Evolutionary conservation across 306 rosid species (phyloP).

Genomic region (Castanospermum australe): DNA sequence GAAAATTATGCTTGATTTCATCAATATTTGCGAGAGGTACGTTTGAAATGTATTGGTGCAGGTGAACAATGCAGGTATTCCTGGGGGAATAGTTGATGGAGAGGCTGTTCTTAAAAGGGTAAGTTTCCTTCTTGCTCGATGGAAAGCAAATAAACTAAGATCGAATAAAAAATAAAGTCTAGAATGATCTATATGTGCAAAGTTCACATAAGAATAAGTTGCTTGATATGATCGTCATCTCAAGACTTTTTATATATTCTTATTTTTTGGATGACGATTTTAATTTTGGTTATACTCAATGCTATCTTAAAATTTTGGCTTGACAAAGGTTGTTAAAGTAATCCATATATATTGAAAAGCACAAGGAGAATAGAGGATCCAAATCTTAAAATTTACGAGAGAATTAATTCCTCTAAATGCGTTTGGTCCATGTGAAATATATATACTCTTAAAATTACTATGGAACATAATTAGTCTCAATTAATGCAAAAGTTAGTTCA

Average conservation of each 20-base stretch:
- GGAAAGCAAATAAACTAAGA: not conserved
- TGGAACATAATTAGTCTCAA: too few relatives aligned
- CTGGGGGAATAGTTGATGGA: constrained; percentile 31
- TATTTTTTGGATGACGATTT: not conserved
- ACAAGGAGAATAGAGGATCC: too few relatives aligned
- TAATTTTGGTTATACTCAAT: too few relatives aligned
- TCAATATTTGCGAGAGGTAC: not conserved
- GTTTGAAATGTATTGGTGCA: constrained; percentile 6
- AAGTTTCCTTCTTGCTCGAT: not conserved
- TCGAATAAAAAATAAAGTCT: not conserved
- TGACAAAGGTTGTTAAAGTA: too few relatives aligned
- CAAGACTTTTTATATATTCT: not conserved
- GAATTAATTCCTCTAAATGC: too few relatives aligned
- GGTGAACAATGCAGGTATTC: constrained; percentile 45
- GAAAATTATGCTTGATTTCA: not conserved
- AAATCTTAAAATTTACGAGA: too few relatives aligned
- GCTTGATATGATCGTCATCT: not conserved
- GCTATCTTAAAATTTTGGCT: too few relatives aligned
- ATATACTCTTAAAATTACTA: too few relatives aligned
- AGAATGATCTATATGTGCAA: not conserved
- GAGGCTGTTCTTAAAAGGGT: constrained; percentile 28
- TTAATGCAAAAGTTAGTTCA: too few relatives aligned
- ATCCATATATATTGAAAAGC: too few relatives aligned
- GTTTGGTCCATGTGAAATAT: too few relatives aligned
- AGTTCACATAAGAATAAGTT: not conserved